A percentile compares a stretch with the other conserved stretches of the same genome.
phyloP scores from a whole-genome alignment of 805 yeast genomes.

The Grigorovia transvaalensis region DNA sequence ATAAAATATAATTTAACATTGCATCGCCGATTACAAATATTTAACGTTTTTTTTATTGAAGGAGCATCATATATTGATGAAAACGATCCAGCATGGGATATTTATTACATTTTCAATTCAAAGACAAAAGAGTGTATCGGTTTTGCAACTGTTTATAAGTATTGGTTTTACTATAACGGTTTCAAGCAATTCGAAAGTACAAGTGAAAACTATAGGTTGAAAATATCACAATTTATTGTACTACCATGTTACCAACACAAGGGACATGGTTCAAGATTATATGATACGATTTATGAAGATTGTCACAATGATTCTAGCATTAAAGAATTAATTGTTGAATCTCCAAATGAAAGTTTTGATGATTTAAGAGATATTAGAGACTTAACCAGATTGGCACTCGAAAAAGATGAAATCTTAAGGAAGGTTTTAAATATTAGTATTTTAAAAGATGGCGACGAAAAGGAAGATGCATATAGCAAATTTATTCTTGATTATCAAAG shows the following conservation, averaged over 20 bases:
- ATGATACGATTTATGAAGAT: slow-evolving; percentile 40
- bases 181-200: slow-evolving; percentile 25
- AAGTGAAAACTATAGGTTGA: slow-evolving; percentile 37
- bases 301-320: slow-evolving; percentile 49
- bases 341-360: slow-evolving; percentile 88
- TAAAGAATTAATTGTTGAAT: slow-evolving; percentile 78
- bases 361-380: slow-evolving; percentile 82
- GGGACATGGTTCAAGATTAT: slow-evolving; percentile 62
- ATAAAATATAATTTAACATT: slow-evolving; percentile 31
- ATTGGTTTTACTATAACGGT: slow-evolving; percentile 62
- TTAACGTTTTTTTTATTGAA: slow-evolving; percentile 78
- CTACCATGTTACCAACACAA: slow-evolving; percentile 75
- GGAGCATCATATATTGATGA: slow-evolving; percentile 86
- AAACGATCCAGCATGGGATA: slow-evolving; percentile 69
- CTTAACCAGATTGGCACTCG: slow-evolving; percentile 35
- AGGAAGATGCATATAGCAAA: slow-evolving; percentile 3
- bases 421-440: slow-evolving; percentile 26
- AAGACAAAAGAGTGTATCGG: slow-evolving; percentile 48
- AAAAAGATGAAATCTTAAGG: slow-evolving; percentile 11
- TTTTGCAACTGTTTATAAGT: slow-evolving; percentile 72
- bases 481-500: slow-evolving; percentile 35
- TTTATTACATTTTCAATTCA: slow-evolving; percentile 42
- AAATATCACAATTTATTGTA: slow-evolving; percentile 79
- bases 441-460: slow-evolving; percentile 18
- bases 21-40: slow-evolving; percentile 63